Base-by-base conservation (phyloP, 1,284 basidiomycete genomes). In the Testicularia cyperi region DNA sequence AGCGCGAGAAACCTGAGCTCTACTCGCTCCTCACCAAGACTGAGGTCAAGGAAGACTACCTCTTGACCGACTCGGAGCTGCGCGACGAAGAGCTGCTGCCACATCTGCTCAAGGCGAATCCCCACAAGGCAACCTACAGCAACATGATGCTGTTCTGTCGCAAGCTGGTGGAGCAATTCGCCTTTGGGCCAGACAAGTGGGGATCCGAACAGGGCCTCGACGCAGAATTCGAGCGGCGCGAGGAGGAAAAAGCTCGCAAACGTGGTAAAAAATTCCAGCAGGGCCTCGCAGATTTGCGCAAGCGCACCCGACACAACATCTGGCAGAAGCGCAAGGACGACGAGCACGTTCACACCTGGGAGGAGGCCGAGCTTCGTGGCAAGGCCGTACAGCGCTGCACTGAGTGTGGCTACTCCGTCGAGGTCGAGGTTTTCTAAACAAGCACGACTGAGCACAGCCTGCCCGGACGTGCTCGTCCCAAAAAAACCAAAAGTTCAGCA, bases 91-190 rank as follows among this genome's bases (percentile, higher is more conserved):
- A 96, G 66, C 79, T 88, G 16, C 83, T 99, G 56, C 94, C 92
- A 0, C 95, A 99, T 78, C 81, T 97, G 15, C 82, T 99, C 38
- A 92, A 92, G 74, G 88, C 91, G 4, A 99, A 98, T 74, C 95
- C 95, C 2, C 92, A 98, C 80, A 89, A 90, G 60, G 89, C 91
- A 18, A 95, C 91, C 0, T 98, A 91, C 75, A 88, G 88, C 36
- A 98, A 98, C 80, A 98, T 98, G 95, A 98, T 98, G 95, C 82
- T 99, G 19, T 99, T 91, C 78, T 82, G 97, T 6, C 85, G 95
- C 19, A 86, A 81, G 68, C 92, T 96, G 78, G 92, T 98, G 3
- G 95, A 98, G 77, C 87, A 86, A 20, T 97, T 94, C 75, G 94
- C 95, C 2, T 97, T 90, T 85, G 75, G 73, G 9, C 62, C 65